Base-by-base conservation (phyloP, 352 stramenopile genomes). In the Discostella stelligera region DNA sequence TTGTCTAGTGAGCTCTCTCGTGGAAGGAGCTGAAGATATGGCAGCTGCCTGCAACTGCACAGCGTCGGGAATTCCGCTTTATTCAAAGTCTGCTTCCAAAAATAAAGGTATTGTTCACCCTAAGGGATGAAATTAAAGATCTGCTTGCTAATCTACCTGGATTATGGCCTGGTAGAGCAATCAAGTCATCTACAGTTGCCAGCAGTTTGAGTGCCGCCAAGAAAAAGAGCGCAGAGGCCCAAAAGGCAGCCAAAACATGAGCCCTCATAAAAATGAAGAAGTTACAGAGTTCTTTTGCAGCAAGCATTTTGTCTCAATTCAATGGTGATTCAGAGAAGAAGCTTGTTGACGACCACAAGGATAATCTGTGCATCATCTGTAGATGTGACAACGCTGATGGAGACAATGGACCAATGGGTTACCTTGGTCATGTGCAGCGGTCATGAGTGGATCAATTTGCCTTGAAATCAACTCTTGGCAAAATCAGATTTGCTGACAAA, bases 351-450 rank as follows among this genome's bases (percentile, higher is more conserved):
- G 78, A 76, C 49, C 71, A 91, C 30, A 79, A 91, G 55, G 89
- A 91, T 32, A 89, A 93, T 54, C 65, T 90, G 7, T 94, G 90
- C 60, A 94, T 94, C 60, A 94, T 94, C 69, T 94, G 90, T 65
- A 75, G 87, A 62, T 92, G 88, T 68, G 87, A 91, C 69, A 86
- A 92, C 64, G 79, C 73, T n/a, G 84, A 92, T 77, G 86, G 88
- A 7, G 86, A 90, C 69, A 92, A 92, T 76, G 87, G 86, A 30
- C 90, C 90, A n/a, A 82, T 94, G 37, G 88, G 88, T 10, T 91
- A 89, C 69, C 67, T 94, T 23, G 90, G 86, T 10, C 88, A 94
- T 70, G 87, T 93, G 0, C 90, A 94, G 54, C 80, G 87, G 37
- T 93, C 85, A 20, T 70, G 88, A 30, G 80, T 86, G 8, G 37